These are phyloP conservation scores for Microdochium trichocladiopsis DNA, from an alignment of 2,329 filamentous ascomycete species.

Conservation along the genomic window DNA sequence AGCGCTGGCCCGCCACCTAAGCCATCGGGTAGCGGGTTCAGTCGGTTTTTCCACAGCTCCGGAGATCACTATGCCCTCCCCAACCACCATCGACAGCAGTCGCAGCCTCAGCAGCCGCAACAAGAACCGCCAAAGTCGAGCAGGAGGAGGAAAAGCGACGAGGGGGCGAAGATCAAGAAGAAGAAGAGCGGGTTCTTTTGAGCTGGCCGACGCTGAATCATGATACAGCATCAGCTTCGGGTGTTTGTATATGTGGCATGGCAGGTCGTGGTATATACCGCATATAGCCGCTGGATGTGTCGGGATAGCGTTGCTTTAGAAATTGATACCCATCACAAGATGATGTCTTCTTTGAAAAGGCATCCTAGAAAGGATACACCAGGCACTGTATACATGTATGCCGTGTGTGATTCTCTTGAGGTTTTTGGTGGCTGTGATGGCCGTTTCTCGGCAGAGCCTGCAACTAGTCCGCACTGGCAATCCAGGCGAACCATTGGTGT, in stretches of 20 bases:
- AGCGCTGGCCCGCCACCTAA: conserved; percentile 34
- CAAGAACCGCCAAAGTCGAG: conserved; percentile 37
- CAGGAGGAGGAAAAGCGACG: conserved; percentile 21
- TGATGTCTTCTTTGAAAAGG: too few species aligned
- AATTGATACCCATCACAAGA: neutral
- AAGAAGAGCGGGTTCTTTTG: conserved; percentile 41
- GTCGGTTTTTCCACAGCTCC: conserved; percentile 21
- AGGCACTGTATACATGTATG: neutral
- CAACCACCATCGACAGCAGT: conserved; percentile 17
- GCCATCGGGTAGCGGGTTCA: conserved; percentile 9
- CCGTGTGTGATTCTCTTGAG: too few species aligned
- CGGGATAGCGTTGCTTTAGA: neutral
- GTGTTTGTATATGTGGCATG: neutral
- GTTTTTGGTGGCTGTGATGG: too few species aligned
- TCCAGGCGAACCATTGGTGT: too few species aligned
- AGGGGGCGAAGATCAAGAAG: conserved; percentile 35
- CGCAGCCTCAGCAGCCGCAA: too few species aligned
- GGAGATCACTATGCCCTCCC: conserved; percentile 8
- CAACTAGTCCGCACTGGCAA: too few species aligned
- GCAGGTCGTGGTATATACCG: neutral
- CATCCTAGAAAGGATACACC: too few species aligned
- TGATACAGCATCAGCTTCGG: neutral
- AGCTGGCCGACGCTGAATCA: neutral
- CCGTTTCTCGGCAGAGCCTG: too few species aligned
- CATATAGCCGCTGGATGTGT: too few species aligned